These are phyloP conservation scores for Fusarium duplospermum DNA, from an alignment of 2,329 filamentous ascomycete species.

Conservation along the genomic window DNA sequence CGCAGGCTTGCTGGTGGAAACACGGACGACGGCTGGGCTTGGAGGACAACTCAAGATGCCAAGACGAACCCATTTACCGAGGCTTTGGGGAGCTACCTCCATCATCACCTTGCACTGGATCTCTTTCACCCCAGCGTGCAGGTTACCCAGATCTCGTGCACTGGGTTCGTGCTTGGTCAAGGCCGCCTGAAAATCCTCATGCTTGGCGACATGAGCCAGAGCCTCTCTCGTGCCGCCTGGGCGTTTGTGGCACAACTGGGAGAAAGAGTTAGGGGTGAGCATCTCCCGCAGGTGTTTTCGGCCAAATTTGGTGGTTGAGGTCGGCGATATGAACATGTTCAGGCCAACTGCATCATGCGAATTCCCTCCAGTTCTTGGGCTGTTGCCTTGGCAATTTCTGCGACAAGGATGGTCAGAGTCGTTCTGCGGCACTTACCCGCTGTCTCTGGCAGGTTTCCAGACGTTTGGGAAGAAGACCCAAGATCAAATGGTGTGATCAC, in stretches of 20 bases:
- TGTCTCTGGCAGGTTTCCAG: not conserved
- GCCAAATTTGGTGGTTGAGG: constrained; percentile 29
- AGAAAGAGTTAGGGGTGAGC: constrained; percentile 47
- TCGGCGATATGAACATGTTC: not conserved
- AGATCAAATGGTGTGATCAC: not conserved
- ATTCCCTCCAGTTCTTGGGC: not conserved
- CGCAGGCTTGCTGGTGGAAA: constrained; percentile 60
- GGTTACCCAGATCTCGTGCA: constrained; percentile 65
- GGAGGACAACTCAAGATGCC: constrained; percentile 49
- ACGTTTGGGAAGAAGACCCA: not conserved
- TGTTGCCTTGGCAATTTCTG: not conserved
- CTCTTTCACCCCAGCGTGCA: constrained; percentile 67
- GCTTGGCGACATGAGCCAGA: constrained; percentile 45
- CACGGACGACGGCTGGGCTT: constrained; percentile 65
- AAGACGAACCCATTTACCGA: constrained; percentile 58
- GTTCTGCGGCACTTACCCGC: not conserved
- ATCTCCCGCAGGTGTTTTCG: constrained; percentile 40
- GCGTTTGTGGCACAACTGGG: constrained; percentile 52
- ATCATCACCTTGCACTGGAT: constrained; percentile 65
- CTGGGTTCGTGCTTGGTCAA: constrained; percentile 66
- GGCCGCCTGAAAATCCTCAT: constrained; percentile 61
- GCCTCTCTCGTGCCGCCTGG: constrained; percentile 51
- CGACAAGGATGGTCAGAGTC: not conserved
- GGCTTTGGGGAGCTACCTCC: constrained; percentile 62
- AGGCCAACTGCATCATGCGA: not conserved